These are phyloP conservation scores for Pseudomassariella vexata DNA, from an alignment of 2,329 filamentous ascomycete genomes.

Conservation along the genomic window DNA sequence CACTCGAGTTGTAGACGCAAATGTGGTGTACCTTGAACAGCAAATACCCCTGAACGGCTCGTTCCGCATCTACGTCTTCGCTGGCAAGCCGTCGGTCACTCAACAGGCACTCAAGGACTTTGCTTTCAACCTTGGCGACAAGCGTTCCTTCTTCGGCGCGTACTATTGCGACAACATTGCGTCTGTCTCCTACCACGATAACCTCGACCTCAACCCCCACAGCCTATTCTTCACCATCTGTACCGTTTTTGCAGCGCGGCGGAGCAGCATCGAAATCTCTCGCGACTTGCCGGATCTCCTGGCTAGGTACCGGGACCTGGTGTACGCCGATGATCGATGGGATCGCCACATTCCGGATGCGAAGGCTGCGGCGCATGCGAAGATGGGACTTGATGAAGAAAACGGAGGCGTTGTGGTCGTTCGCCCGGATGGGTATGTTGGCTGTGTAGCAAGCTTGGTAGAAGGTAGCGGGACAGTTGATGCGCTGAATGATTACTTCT, in stretches of 20 bases:
- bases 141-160: conserved; percentile 65
- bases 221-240: conserved; percentile 75
- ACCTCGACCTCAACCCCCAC: conserved; percentile 82
- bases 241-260: conserved; percentile 64
- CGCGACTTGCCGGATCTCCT: conserved; percentile 65
- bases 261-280: conserved; percentile 66
- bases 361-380: conserved; percentile 72
- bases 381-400: conserved; percentile 74
- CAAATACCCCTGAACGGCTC: conserved; percentile 84
- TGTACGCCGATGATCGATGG: conserved; percentile 81
- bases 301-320: conserved; percentile 70
- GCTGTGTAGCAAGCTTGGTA: conserved; percentile 64
- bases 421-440: conserved; percentile 82
- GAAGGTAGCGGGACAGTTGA: conserved; percentile 77
- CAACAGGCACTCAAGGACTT: conserved; percentile 65
- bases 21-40: conserved; percentile 85
- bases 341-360: conserved; percentile 66
- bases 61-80: conserved; percentile 82
- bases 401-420: conserved; percentile 77
- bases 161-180: conserved; percentile 59
- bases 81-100: conserved; percentile 58
- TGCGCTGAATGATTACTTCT: conserved; percentile 78
- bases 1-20: conserved; percentile 81
- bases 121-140: conserved; percentile 55
- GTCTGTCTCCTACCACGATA: conserved; percentile 68